A percentile compares a stretch with the other conserved stretches of the same genome.
These are phyloP conservation scores for Neofusicoccum sp. DNA, from an alignment of 2,329 filamentous ascomycete species.

Conservation along the genomic window DNA sequence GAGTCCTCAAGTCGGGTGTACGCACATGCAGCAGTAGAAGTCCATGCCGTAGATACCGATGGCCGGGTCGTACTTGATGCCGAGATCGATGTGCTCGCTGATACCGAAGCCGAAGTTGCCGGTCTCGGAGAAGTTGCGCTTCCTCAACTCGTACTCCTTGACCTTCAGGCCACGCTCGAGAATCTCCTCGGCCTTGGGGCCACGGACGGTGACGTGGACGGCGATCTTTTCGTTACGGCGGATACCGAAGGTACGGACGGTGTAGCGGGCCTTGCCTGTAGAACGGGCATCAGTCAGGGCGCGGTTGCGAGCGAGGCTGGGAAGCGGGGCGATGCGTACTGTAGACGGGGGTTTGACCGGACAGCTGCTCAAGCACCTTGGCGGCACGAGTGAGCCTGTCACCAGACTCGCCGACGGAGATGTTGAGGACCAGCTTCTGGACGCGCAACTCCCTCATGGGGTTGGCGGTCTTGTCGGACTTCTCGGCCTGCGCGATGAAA, in stretches of 20 bases:
- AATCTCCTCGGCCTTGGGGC: conserved; percentile 99
- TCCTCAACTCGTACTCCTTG: conserved; percentile 99
- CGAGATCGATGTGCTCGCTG: conserved; percentile 99
- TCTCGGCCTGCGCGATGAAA: conserved; percentile 32
- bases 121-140: conserved; percentile 99
- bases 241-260: conserved; percentile 99
- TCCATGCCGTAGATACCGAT: conserved; percentile 99
- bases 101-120: conserved; percentile 99
- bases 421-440: conserved; percentile 99
- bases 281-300: conserved; percentile 17
- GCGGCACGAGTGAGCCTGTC: conserved; percentile 99
- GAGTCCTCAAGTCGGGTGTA: conserved; percentile 39
- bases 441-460: conserved; percentile 99
- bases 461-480: conserved; percentile 78
- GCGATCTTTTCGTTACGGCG: conserved; percentile 99
- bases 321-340: conserved; percentile 57
- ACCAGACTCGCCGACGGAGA: conserved; percentile 99
- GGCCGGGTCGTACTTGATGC: conserved; percentile 99
- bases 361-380: conserved; percentile 99
- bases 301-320: background rate
- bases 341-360: conserved; percentile 99
- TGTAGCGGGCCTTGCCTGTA: conserved; percentile 98
- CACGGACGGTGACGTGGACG: conserved; percentile 98
- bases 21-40: conserved; percentile 99
- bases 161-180: conserved; percentile 99